Evolutionary conservation across 2,329 filamentous ascomycete species (phyloP), one percentile per base, ranked within the genome.

Genomic region (Fusarium torreyae): DNA sequence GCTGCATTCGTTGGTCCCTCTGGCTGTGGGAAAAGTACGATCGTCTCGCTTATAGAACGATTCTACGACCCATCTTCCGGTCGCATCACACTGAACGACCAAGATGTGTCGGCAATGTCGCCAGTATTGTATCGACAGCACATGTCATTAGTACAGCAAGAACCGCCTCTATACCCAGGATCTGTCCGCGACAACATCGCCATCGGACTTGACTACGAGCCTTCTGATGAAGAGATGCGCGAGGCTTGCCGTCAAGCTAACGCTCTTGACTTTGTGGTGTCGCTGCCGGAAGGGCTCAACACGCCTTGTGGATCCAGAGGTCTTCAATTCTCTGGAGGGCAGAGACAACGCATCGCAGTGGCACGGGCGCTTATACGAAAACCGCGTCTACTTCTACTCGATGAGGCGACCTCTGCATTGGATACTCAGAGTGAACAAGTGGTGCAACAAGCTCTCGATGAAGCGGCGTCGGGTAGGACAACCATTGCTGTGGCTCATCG

Each of bases 141-240:
- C 28, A 81, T 88, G 8, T 80, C 86, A 2, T 79, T 88, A 5
- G 87, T 89, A 2, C 83, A 86, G 63, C 87, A 89, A 71, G 85
- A 88, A 50, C 85, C 85, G 0, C 83, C 83, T 2, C 86, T 98
- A 5, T 94, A 94, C 79, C 93, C 90, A 2, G 92, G 92, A 18
- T 90, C 90, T 0, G 90, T 94, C 67, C 91, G 91, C 4, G 91
- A 94, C 74, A 94, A 94, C 73, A 97, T 98, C 66, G 31, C 39
- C 2, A 24, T 38, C 2, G 46, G 58, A 5, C 18, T 57, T 18
- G 44, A 15, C 2, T 20, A 26, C n/a, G 6, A 24, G 17, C 26
- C 20, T 5, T 59, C 34, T 1, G 49, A 46, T 13, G 22, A 22
- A 6, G 48, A 44, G 7, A 14, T 59, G 11, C 14, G 33, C 13